Percentiles rank a stretch among this genome's conserved stretches.
These are phyloP conservation scores for Euphrasia confusa DNA, from an alignment of 257 asterid species.

Conservation along the genomic window DNA sequence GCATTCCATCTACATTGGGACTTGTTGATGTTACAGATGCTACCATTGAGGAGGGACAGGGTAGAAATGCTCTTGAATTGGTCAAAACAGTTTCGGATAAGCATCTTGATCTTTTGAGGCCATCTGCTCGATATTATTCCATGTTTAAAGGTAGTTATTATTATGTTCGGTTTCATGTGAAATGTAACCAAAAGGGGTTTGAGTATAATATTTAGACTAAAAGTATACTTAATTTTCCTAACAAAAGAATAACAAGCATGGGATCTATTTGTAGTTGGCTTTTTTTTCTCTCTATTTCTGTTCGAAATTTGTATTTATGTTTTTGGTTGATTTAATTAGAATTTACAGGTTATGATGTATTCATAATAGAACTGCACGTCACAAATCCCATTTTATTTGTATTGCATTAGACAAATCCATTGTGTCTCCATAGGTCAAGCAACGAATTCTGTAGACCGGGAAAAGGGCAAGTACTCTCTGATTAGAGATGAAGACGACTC, in stretches of 20 bases:
- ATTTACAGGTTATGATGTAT: slow-evolving; percentile 4
- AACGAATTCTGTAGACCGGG: slow-evolving; percentile 42
- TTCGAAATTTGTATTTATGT: not conserved
- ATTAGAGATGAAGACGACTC: slow-evolving; percentile 66
- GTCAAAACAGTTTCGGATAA: slow-evolving; percentile 79
- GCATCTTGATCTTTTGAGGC: slow-evolving; percentile 95
- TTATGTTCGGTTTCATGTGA: slow-evolving; percentile 25
- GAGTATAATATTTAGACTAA: not conserved
- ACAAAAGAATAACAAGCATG: not conserved
- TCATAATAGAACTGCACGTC: not conserved
- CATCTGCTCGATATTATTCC: slow-evolving; percentile 83
- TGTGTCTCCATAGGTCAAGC: slow-evolving; percentile 41
- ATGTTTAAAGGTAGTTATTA: slow-evolving; percentile 63
- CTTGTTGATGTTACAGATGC: slow-evolving; percentile 70
- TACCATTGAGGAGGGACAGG: slow-evolving; percentile 66
- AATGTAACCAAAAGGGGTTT: slow-evolving; percentile 5
- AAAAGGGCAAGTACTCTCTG: slow-evolving; percentile 62
- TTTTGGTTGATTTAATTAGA: slow-evolving; percentile 14
- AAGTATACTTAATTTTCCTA: not conserved
- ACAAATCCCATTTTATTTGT: not conserved
- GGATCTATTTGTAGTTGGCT: not conserved
- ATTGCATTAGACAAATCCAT: not conserved
- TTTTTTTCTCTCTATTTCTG: not conserved
- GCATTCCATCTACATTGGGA: slow-evolving; percentile 31
- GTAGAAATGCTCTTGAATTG: slow-evolving; percentile 66